A percentile compares a stretch with the other conserved stretches of the same genome.
Evolutionary conservation across 2,329 filamentous ascomycete species (phyloP).

Genomic region (Hirsutella rhossiliensis): DNA sequence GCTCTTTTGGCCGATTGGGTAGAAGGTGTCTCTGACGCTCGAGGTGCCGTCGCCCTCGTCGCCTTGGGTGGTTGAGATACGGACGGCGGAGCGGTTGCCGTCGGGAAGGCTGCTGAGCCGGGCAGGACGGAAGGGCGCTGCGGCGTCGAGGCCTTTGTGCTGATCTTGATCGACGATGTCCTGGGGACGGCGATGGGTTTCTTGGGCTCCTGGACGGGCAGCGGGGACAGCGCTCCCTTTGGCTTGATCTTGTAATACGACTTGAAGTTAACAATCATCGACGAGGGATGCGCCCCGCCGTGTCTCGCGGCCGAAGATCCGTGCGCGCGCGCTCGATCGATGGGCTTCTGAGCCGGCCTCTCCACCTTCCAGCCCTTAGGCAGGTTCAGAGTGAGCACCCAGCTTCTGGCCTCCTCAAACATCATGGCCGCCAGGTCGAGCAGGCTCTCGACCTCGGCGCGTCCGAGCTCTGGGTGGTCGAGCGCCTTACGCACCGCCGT

Average conservation of each 20-base stretch:
- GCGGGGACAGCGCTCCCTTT: slow-evolving; percentile 14
- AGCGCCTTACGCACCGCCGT: slow-evolving; percentile 30
- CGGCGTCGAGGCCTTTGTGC: slow-evolving; percentile 16
- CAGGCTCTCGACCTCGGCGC: slow-evolving; percentile 28
- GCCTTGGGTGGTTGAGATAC: slow-evolving; percentile 4
- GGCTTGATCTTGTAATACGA: slow-evolving; percentile 24
- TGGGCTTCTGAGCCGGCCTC: slow-evolving; percentile 21
- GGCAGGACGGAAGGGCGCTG: slow-evolving; percentile 6
- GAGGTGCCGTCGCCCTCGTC: slow-evolving; percentile 9
- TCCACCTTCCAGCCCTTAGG: slow-evolving; percentile 29
- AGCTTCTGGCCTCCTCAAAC: slow-evolving; percentile 31
- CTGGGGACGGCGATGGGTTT: slow-evolving; percentile 15
- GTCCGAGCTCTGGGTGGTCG: slow-evolving; percentile 25
- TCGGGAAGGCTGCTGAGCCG: background rate
- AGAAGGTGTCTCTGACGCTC: slow-evolving; percentile 9
- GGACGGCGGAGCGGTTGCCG: slow-evolving; percentile 3
- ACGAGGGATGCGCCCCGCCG: slow-evolving; percentile 9
- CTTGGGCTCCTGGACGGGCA: slow-evolving; percentile 13
- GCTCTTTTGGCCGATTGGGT: slow-evolving; percentile 19
- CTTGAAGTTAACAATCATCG: slow-evolving; percentile 26
- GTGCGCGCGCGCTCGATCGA: slow-evolving; percentile 20
- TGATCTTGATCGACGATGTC: slow-evolving; percentile 27
- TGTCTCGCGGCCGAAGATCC: background rate
- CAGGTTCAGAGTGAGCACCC: slow-evolving; percentile 27
- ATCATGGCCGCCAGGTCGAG: slow-evolving; percentile 33